These are phyloP conservation scores for Puya raimondii DNA, from an alignment of 176 grass and related monocot genomes.

Conservation along the genomic window DNA sequence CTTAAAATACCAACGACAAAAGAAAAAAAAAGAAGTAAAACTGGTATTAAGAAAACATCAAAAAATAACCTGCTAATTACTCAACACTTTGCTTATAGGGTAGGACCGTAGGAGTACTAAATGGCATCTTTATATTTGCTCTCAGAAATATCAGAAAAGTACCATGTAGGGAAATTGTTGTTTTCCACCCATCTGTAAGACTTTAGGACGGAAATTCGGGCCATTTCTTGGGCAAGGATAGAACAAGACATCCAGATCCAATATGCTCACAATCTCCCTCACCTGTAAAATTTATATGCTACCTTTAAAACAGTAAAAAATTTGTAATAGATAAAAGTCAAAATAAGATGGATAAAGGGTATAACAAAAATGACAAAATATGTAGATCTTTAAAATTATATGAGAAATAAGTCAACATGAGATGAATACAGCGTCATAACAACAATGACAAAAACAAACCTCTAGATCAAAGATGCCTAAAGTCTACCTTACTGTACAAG, in stretches of 20 bases:
- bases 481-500: too few species aligned
- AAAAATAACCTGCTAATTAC: not conserved
- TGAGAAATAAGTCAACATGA: conserved; percentile 4
- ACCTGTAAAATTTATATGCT: conserved; percentile 44
- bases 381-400: not conserved
- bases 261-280: conserved; percentile 68
- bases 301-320: not conserved
- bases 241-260: conserved; percentile 90
- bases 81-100: not conserved
- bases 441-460: not conserved
- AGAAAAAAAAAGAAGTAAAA: not conserved
- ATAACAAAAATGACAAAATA: not conserved
- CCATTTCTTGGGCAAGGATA: conserved; percentile 86
- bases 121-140: not conserved
- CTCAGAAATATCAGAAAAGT: not conserved
- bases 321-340: not conserved
- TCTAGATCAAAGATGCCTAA: too few species aligned
- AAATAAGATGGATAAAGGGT: not conserved
- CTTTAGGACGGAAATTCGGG: conserved; percentile 84
- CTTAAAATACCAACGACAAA: not conserved
- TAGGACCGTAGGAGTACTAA: not conserved
- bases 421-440: not conserved
- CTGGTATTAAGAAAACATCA: not conserved
- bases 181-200: conserved; percentile 80
- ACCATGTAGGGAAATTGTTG: conserved; percentile 99